Conservation (phyloP, 2,329 filamentous ascomycete genomes). For the Aspergillus udagawae region DNA sequence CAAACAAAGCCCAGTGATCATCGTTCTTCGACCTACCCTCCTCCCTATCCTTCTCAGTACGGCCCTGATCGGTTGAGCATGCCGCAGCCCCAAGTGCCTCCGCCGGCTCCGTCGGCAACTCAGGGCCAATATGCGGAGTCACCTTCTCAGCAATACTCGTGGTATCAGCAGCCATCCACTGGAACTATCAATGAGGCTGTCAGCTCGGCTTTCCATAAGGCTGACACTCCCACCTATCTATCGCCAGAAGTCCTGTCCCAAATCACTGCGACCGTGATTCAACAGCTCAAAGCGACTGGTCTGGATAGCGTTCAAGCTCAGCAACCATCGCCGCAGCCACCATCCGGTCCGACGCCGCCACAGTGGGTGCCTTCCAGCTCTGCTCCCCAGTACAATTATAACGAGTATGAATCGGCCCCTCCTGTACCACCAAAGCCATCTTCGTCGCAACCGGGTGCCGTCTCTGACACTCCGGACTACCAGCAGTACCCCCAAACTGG, state of each 20-base stretch:
- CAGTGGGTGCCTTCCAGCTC: conserved; percentile 19
- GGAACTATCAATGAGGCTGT: conserved; percentile 55
- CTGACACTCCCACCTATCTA: conserved; percentile 48
- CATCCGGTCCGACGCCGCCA: conserved; percentile 16
- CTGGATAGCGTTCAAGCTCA: conserved; percentile 28
- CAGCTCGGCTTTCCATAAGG: conserved; percentile 52
- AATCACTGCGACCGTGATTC: conserved; percentile 57
- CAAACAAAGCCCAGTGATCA: conserved; percentile 18
- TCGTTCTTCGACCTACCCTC: conserved; percentile 21
- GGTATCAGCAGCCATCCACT: conserved; percentile 18
- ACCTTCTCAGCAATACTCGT: conserved; percentile 14
- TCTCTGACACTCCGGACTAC: conserved; percentile 9
- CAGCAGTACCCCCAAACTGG: conserved; percentile 18
- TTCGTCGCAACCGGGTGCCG: conserved; percentile 12
- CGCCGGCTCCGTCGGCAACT: conserved; percentile 12
- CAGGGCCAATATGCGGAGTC: conserved; percentile 18
- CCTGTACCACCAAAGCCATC: conserved; percentile 17
- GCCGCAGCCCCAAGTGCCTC: conserved; percentile 34
- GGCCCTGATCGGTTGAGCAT: conserved; percentile 29
- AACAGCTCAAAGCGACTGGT: conserved; percentile 52
- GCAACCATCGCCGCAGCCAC: conserved; percentile 23
- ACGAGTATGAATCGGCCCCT: conserved; percentile 18
- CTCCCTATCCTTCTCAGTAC: conserved; percentile 32
- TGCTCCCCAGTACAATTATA: conserved; percentile 7
- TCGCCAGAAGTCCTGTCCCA: conserved; percentile 59